phyloP scores from a whole-genome alignment of 306 rosid genomes.

The Prunus padus region DNA sequence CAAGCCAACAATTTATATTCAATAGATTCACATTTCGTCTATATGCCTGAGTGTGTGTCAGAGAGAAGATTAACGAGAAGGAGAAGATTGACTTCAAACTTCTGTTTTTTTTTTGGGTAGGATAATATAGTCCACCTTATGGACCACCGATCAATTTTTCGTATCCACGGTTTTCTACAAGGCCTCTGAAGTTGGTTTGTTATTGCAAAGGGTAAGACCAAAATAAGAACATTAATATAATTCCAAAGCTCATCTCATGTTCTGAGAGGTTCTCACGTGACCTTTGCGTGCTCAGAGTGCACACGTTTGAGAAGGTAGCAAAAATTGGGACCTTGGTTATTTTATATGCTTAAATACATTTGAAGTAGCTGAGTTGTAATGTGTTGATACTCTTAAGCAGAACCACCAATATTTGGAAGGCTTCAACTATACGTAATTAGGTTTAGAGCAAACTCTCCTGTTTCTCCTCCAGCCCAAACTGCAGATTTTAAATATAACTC shows the following conservation, averaged over 20 bases:
- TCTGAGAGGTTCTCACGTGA: conserved; percentile 22
- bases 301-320: neutral
- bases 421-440: neutral
- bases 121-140: conserved; percentile 5
- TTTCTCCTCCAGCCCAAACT: neutral
- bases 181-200: conserved; percentile 1
- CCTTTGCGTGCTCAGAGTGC: conserved; percentile 8
- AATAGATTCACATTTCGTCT: conserved; percentile 1
- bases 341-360: too few species aligned
- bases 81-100: conserved; percentile 17
- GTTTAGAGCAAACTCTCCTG: neutral
- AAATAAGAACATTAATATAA: conserved; percentile 12
- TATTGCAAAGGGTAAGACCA: neutral
- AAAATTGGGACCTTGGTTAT: neutral
- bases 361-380: too few species aligned
- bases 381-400: too few species aligned
- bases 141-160: neutral
- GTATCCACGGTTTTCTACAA: conserved; percentile 1
- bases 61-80: conserved; percentile 18
- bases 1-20: conserved; percentile 8
- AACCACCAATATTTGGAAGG: too few species aligned
- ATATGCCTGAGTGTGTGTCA: conserved; percentile 14
- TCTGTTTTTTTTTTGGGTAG: too few species aligned
- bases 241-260: conserved; percentile 24
- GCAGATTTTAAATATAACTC: neutral